Base-by-base conservation (phyloP, 2,329 filamentous ascomycete species). In the Pseudocercospora eumusae region DNA sequence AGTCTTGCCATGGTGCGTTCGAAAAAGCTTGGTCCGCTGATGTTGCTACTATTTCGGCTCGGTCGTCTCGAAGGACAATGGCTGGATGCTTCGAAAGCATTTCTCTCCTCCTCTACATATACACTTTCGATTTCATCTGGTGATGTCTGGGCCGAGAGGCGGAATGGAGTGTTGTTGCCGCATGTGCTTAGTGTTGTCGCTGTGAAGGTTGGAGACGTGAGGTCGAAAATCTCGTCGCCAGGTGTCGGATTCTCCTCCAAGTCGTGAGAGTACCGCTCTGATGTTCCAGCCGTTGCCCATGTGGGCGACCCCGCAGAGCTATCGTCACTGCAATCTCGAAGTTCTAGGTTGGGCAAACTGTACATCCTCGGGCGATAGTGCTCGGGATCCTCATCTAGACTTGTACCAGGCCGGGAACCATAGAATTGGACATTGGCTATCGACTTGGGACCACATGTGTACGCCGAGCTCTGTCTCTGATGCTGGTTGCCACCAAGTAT, bases 191-290 rank as follows among this genome's bases (percentile, higher is more conserved):
- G 56, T 15, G 74, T 75, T 33, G 68, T 68, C 44, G 69, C 71
- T 31, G 69, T 71, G 62, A 75, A 74, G 11, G 71, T 73, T 8
- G 74, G 74, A 3, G 74, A 75, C 21, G 60, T 59, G 25, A 73
- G 61, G 50, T 68, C 69, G 56, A 68, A 64, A 28, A 62, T 31
- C 18, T 66, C 55, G 27, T 62, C 59, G 20, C 55, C 52, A 6
- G 61, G 57, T 4, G 60, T 59, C 8, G 60, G 36, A 23, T 61
- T 45, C n/a, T 61, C 54, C 31, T 65, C 45, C 52, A 28, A 15
- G 42, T 60, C 20, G 13, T 60, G 36, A 4, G 57, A 33, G 18
- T 44, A 28, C 11, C 23, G 59, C 13, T 54, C 54, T 20, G 56
- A 56, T n/a, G 1, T n/a, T n/a, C 49, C 54, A 15, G 49, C 53